phyloP scores from a whole-genome alignment of 139 green algal genomes.

The Pleodorina starrii region DNA sequence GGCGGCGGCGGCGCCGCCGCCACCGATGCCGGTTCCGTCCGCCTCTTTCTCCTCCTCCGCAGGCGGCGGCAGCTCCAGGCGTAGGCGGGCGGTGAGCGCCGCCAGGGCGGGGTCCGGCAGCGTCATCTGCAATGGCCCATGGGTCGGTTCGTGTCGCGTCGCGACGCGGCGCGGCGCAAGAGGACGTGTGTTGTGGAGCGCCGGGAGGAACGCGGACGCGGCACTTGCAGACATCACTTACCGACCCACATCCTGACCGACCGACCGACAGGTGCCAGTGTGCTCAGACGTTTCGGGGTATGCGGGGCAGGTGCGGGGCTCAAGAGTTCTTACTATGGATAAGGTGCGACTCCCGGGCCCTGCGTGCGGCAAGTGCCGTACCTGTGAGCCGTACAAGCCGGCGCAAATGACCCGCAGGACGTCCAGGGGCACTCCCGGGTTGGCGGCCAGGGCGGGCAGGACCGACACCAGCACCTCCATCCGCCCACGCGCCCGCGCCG shows the following conservation, averaged over 20 bases:
- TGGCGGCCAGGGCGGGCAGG: background rate
- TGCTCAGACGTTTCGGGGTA: too few species aligned
- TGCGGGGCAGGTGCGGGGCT: too few species aligned
- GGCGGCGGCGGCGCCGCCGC: background rate
- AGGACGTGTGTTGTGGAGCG: too few species aligned
- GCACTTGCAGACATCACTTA: too few species aligned
- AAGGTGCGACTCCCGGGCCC: too few species aligned
- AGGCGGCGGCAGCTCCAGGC: background rate
- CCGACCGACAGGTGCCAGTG: too few species aligned
- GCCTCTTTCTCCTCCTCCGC: background rate
- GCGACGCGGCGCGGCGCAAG: too few species aligned
- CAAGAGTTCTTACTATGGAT: too few species aligned
- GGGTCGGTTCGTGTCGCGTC: too few species aligned
- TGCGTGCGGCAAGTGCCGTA: too few species aligned
- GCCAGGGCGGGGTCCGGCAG: background rate
- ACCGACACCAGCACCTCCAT: background rate
- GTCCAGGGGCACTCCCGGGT: background rate
- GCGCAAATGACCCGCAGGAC: conserved; percentile 20
- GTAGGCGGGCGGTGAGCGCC: background rate
- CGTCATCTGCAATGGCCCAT: background rate
- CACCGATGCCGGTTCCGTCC: background rate
- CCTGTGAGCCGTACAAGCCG: background rate
- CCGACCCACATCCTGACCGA: too few species aligned
- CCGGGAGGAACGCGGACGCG: too few species aligned
- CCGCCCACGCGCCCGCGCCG: background rate